Base-by-base conservation (phyloP, 2,329 filamentous ascomycete genomes). In the Aspergillus glaucus region DNA sequence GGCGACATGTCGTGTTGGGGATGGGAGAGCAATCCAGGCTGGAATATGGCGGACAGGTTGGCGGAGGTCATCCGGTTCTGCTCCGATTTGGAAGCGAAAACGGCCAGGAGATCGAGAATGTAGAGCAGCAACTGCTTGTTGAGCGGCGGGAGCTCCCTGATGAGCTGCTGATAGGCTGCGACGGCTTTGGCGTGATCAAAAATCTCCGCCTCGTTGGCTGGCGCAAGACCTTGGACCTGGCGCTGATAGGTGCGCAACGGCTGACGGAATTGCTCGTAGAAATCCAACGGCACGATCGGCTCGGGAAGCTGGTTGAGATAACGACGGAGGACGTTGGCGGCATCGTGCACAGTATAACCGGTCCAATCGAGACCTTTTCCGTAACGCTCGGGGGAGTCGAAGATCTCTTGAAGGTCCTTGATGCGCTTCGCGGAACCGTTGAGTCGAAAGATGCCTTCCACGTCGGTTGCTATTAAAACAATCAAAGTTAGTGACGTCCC, bases 401-500 rank as follows among this genome's bases (percentile, higher is more conserved):
- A 98, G 3, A 89, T 81, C 24, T 80, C 82, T 69, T 94, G 92
- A 26, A 98, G 80, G 68, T 97, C 93, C 69, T 97, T 98, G 74
- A 98, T 98, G 53, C 93, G 87, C 73, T 96, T 97, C 65, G 95
- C 92, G 32, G 93, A 97, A 45, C 93, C 93, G 65, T 87, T 95
- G 40, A 98, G 77, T 41, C 93, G 89, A 65, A 98, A 98, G 50
- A 98, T 98, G 36, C 93, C 93, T 70, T 97, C 92, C 8, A 97
- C 82, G 57, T 91, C 85, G 58, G 92, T 97, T 28, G 93, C 93
- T 97, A 53, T 49, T 26, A 51, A 63, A 50, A 62, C 12, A 15
- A 21, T 12, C 15, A 22, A 19, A 4, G 62, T 69, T 42, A 67
- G 63, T 44, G 17, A 19, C 0, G 39, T 42, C 19, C 10, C 19